Evolutionary conservation across 805 yeast genomes (phyloP).

Genomic region (Naumovozyma dairenensis): DNA sequence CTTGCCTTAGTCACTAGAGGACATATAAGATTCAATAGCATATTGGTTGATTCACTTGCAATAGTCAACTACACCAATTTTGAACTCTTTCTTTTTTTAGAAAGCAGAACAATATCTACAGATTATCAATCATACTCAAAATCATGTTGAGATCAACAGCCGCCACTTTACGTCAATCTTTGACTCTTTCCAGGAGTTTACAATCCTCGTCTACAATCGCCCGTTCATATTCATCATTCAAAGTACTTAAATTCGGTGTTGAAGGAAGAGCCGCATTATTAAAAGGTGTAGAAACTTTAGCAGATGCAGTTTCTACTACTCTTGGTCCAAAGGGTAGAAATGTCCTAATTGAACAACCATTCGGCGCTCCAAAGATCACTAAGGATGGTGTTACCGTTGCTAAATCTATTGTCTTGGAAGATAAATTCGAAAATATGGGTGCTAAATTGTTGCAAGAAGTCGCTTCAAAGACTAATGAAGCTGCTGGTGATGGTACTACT

Average conservation of each 20-base stretch:
- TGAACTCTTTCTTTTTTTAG: too few relatives aligned
- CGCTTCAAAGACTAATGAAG: conserved; percentile 92
- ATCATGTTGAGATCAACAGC: conserved; percentile 18
- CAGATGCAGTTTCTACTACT: conserved; percentile 94
- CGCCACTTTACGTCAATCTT: conserved; percentile 9
- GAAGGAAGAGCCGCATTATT: conserved; percentile 93
- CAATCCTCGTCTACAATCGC: conserved; percentile 1
- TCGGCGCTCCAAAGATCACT: conserved; percentile 95
- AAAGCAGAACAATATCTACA: too few relatives aligned
- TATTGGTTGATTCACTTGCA: too few relatives aligned
- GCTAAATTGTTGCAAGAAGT: conserved; percentile 93
- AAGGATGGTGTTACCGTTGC: conserved; percentile 99
- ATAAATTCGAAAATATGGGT: conserved; percentile 93
- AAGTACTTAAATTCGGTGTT: conserved; percentile 92
- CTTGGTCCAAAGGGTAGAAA: conserved; percentile 97
- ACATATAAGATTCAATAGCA: too few relatives aligned
- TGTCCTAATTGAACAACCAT: conserved; percentile 91
- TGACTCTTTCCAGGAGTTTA: too few relatives aligned
- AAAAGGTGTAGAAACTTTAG: conserved; percentile 88
- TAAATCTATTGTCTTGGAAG: conserved; percentile 65
- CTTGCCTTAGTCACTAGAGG: too few relatives aligned
- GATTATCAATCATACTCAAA: too few relatives aligned
- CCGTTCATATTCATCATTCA: conserved; percentile 44
- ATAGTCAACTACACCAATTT: too few relatives aligned
- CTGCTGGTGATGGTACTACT: conserved; percentile 98